Base-by-base conservation (phyloP, 495 filamentous ascomycete species). In the Aspergillus hancockii region DNA sequence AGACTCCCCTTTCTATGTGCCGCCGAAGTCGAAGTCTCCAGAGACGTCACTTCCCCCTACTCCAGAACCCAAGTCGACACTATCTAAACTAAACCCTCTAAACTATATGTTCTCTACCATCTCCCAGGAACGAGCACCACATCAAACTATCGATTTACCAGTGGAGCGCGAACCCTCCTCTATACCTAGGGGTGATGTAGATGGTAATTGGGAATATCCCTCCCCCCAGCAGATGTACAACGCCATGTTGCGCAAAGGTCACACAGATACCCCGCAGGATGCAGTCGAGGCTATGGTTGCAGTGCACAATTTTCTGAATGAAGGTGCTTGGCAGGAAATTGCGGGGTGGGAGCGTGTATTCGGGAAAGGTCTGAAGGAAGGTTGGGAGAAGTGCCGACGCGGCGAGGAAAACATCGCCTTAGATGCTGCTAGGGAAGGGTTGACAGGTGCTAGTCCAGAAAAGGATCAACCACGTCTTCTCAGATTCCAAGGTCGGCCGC, bases 181-280 rank as follows among this genome's bases (percentile, higher is more conserved):
- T 2, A 99, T 99, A 59, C 94, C 95, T 21, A 85, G 88, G 55
- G 92, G 90, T 61, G 84, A 87, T 64, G 58, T 73, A 8, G 77
- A 83, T 18, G 85, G 86, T 13, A 94, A 91, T 66, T 98, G 94
- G 94, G 95, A 97, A 71, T 98, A 98, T 68, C 95, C 94, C 0
- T 97, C 92, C 0, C 93, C 95, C 10, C 95, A 98, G 75, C 94
- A 98, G 71, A 98, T 98, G 94, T 98, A 97, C 77, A 99, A 98
- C 67, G 94, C 95, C 0, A 87, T 98, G 79, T 75, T 96, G 54
- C 88, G 95, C 52, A 98, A 99, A 73, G 94, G 94, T 19, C 91
- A 96, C 73, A 93, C 90, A 0, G 92, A 97, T 67, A 97, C 93
- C 0, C 92, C 94, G 47, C 84, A 89, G 57, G 92, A 93, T 54